phyloP scores from a whole-genome alignment of 1,139 yeast genomes.

The Pichia norvegensis region DNA sequence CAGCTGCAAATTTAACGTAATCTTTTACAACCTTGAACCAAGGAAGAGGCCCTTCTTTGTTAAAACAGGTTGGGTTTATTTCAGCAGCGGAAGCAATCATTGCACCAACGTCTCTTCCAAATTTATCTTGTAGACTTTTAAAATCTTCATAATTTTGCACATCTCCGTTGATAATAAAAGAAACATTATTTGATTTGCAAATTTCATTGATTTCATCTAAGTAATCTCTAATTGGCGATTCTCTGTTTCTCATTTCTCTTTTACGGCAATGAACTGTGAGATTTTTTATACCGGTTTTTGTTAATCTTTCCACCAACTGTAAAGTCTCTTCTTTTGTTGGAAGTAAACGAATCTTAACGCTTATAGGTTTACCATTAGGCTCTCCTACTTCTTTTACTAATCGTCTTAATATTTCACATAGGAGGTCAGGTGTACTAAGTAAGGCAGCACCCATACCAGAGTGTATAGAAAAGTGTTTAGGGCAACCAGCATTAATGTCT shows the following conservation, averaged over 20 bases:
- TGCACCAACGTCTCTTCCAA: slow-evolving; percentile 61
- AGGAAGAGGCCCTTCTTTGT: slow-evolving; percentile 36
- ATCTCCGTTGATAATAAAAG: slow-evolving; percentile 78
- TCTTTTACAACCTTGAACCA: slow-evolving; percentile 53
- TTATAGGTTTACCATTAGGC: slow-evolving; percentile 73
- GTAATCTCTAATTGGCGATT: slow-evolving; percentile 64
- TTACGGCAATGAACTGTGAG: slow-evolving; percentile 90
- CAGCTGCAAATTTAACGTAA: slow-evolving; percentile 45
- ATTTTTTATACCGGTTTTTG: slow-evolving; percentile 74
- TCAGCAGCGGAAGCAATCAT: slow-evolving; percentile 96
- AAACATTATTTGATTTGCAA: slow-evolving; percentile 57
- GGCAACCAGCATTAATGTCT: slow-evolving; percentile 94
- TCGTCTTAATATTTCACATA: slow-evolving; percentile 57
- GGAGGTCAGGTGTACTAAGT: slow-evolving; percentile 67
- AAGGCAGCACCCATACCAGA: slow-evolving; percentile 98
- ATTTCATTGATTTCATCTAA: slow-evolving; percentile 53
- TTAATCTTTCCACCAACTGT: slow-evolving; percentile 51
- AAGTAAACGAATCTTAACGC: slow-evolving; percentile 79
- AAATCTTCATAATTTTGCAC: slow-evolving; percentile 51
- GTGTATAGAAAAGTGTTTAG: slow-evolving; percentile 74
- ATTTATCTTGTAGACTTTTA: slow-evolving; percentile 40
- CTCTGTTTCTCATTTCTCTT: slow-evolving; percentile 81
- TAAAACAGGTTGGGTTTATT: slow-evolving; percentile 72
- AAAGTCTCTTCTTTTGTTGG: slow-evolving; percentile 56
- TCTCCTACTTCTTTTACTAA: slow-evolving; percentile 75